phyloP scores from a whole-genome alignment of 2,329 filamentous ascomycete genomes.

The Exophiala spinifera region DNA sequence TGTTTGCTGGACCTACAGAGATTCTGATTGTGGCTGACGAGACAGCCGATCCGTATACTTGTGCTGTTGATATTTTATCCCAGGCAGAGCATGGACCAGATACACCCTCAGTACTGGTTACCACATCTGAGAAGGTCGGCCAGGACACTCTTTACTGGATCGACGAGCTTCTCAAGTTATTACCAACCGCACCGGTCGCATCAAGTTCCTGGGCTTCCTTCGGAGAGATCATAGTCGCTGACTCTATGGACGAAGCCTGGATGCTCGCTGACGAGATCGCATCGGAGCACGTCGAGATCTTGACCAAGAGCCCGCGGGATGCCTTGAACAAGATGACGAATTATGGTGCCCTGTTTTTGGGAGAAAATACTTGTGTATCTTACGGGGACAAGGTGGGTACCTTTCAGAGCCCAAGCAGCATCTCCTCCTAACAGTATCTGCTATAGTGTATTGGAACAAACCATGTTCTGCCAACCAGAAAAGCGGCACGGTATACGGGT shows the following conservation, averaged over 20 bases:
- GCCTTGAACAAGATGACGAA: slow-evolving; percentile 52
- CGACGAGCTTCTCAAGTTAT: slow-evolving; percentile 39
- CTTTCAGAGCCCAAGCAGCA: no score
- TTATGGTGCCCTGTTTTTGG: slow-evolving; percentile 52
- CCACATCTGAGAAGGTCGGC: slow-evolving; percentile 44
- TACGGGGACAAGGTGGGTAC: slow-evolving; percentile 48
- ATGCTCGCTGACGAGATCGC: slow-evolving; percentile 48
- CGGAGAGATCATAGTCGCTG: slow-evolving; percentile 47
- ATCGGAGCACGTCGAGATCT: slow-evolving; percentile 52
- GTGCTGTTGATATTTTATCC: slow-evolving; percentile 48
- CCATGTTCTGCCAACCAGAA: slow-evolving; percentile 52
- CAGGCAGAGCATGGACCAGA: slow-evolving; percentile 55
- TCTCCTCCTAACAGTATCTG: background rate
- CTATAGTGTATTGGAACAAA: slow-evolving; percentile 55
- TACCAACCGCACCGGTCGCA: slow-evolving; percentile 46
- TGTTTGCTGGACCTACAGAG: slow-evolving; percentile 55
- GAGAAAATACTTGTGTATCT: slow-evolving; percentile 52
- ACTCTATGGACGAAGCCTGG: slow-evolving; percentile 40
- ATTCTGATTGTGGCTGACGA: slow-evolving; percentile 51
- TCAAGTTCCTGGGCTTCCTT: slow-evolving; percentile 45
- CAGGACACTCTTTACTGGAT: slow-evolving; percentile 39
- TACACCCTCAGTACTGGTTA: slow-evolving; percentile 51
- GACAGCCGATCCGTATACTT: slow-evolving; percentile 44
- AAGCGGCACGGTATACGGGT: slow-evolving; percentile 50
- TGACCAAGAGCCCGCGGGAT: slow-evolving; percentile 47